Conservation (phyloP, 257 asterid species). For the Scutellaria galericulata region DNA sequence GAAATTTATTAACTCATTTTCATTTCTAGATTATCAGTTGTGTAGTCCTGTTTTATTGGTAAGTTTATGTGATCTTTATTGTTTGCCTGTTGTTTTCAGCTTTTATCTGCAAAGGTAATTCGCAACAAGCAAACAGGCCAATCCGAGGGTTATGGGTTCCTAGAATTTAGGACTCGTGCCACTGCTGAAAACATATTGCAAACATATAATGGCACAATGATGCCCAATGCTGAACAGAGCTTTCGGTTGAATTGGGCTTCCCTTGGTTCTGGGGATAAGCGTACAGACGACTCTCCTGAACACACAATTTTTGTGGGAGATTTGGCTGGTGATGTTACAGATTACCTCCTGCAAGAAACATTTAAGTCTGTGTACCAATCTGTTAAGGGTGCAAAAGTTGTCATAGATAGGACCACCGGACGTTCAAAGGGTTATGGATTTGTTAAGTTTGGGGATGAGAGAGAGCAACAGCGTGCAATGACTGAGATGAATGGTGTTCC, state of each 20-base stretch:
- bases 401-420: conserved; percentile 76
- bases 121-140: conserved; percentile 75
- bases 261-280: conserved; percentile 80
- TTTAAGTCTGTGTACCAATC: conserved; percentile 66
- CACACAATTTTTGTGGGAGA: conserved; percentile 85
- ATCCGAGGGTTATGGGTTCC: conserved; percentile 88
- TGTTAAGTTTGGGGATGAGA: conserved; percentile 80
- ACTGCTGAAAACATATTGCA: conserved; percentile 70
- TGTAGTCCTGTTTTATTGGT: not conserved
- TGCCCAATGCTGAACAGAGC: conserved; percentile 71
- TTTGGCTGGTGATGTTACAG: conserved; percentile 87
- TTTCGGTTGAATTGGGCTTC: conserved; percentile 86
- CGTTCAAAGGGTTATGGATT: conserved; percentile 93
- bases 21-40: not conserved
- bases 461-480: conserved; percentile 84
- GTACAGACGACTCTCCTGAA: conserved; percentile 75
- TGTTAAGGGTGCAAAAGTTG: conserved; percentile 87
- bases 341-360: conserved; percentile 69
- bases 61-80: not conserved
- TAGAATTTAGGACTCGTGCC: conserved; percentile 74
- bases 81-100: conserved; percentile 48
- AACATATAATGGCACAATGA: conserved; percentile 62
- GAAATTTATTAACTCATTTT: too few species aligned
- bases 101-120: conserved; percentile 66
- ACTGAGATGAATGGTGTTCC: conserved; percentile 81